These are phyloP conservation scores for Lepidium didymum DNA, from an alignment of 345 rosid species.

Conservation along the genomic window DNA sequence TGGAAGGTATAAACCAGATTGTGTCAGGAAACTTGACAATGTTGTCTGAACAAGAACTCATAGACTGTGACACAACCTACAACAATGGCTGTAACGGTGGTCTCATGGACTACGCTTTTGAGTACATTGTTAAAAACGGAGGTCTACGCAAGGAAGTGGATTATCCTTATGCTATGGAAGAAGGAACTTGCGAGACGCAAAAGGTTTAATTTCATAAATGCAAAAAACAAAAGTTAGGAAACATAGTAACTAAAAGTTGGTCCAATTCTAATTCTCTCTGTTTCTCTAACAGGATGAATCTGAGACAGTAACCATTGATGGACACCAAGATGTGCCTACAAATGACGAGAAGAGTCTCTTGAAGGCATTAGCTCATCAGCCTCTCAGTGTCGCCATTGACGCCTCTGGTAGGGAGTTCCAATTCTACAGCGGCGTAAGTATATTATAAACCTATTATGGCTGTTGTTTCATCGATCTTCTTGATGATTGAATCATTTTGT, in stretches of 20 bases:
- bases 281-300: conserved; percentile 42
- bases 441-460: background rate
- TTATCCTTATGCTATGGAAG: conserved; percentile 64
- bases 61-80: conserved; percentile 60
- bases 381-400: conserved; percentile 73
- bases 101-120: conserved; percentile 80
- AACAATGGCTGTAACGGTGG: conserved; percentile 92
- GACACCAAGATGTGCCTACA: conserved; percentile 61
- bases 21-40: conserved; percentile 59
- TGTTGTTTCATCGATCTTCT: background rate
- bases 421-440: conserved; percentile 59
- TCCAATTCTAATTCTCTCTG: background rate
- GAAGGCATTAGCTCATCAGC: conserved; percentile 76
- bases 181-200: conserved; percentile 47
- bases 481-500: background rate
- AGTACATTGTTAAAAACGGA: conserved; percentile 58
- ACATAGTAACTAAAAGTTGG: background rate
- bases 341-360: conserved; percentile 53
- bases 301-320: conserved; percentile 48
- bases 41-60: conserved; percentile 86
- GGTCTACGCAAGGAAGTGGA: conserved; percentile 74
- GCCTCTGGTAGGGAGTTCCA: conserved; percentile 74
- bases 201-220: conserved; percentile 37
- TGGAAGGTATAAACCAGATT: conserved; percentile 80
- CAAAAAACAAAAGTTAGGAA: background rate